Evolutionary conservation across 352 stramenopile species (phyloP).

Genomic region (Elongisporangium anandrum): DNA sequence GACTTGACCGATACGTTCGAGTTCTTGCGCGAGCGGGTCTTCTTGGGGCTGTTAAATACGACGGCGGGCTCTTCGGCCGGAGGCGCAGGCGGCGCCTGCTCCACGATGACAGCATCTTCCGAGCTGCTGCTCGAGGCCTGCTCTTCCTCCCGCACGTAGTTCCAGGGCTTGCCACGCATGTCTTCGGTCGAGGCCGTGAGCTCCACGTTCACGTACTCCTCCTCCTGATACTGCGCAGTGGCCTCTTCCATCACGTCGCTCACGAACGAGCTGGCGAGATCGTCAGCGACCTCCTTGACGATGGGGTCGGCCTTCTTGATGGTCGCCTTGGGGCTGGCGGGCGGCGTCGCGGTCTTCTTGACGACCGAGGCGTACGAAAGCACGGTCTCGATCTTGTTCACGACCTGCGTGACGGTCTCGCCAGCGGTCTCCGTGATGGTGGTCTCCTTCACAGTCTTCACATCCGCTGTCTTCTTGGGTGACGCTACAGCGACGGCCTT

Average conservation of each 20-base stretch:
- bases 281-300: conserved; percentile 16
- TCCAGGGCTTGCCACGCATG: conserved; percentile 12
- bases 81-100: no score
- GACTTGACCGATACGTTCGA: conserved; percentile 15
- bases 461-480: neutral
- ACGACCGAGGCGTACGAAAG: neutral
- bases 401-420: no score
- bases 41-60: conserved; percentile 9
- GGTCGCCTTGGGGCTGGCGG: neutral
- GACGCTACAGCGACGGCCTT: conserved; percentile 1
- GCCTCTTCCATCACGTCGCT: conserved; percentile 41
- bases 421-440: no score
- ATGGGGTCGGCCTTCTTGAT: conserved; percentile 12
- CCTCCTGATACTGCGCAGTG: conserved; percentile 38
- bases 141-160: conserved; percentile 8
- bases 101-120: no score
- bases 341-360: neutral
- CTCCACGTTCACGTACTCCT: conserved; percentile 69
- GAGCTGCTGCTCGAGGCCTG: neutral
- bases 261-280: conserved; percentile 37
- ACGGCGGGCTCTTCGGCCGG: no score
- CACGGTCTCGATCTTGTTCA: no score
- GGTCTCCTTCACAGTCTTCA: no score
- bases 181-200: conserved; percentile 45
- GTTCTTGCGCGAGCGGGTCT: conserved; percentile 17